phyloP scores from a whole-genome alignment of 179 eudicot species.

The Vitellaria paradoxa region DNA sequence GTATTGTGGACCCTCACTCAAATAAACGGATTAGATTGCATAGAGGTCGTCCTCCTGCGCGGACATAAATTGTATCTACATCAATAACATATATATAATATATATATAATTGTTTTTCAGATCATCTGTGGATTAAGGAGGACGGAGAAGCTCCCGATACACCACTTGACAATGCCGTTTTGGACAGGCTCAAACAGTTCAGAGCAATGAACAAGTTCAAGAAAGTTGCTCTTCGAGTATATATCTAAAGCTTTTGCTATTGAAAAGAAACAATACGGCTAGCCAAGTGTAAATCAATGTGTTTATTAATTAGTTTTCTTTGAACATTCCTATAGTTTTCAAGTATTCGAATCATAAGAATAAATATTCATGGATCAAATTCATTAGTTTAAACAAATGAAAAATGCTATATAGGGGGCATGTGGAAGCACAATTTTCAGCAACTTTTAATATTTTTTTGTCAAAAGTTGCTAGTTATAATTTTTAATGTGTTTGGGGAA shows the following conservation, averaged over 20 bases:
- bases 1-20: no score
- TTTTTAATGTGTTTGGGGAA: no score
- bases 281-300: no score
- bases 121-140: constrained; percentile 92
- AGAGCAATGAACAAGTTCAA: constrained; percentile 93
- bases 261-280: no score
- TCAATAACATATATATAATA: background rate
- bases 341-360: background rate
- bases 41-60: no score
- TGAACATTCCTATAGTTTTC: background rate
- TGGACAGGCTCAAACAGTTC: constrained; percentile 83
- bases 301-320: background rate
- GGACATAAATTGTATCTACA: no score
- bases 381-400: background rate
- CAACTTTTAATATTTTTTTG: no score
- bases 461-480: no score
- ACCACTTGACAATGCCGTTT: constrained; percentile 83
- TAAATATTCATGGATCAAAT: background rate
- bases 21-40: no score
- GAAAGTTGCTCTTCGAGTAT: constrained; percentile 82
- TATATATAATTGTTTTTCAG: constrained; percentile 26
- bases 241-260: no score
- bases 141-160: constrained; percentile 91
- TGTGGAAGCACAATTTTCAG: no score
- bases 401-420: background rate